Percentiles rank a stretch among this genome's conserved stretches.
phyloP scores from a whole-genome alignment of 257 asterid species.

The Nicotiana benthamiana region DNA sequence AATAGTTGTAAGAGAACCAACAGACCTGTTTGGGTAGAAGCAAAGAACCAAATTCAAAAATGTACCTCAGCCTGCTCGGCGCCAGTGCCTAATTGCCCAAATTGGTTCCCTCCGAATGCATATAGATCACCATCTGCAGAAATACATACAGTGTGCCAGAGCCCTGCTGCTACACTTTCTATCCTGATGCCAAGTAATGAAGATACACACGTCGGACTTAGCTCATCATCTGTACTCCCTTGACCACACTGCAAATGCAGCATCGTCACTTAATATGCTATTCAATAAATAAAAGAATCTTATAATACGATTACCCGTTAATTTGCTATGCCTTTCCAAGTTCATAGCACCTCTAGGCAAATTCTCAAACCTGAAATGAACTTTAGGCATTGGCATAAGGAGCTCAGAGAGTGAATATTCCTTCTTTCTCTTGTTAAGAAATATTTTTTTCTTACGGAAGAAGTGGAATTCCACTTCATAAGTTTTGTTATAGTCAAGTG shows the following conservation, averaged over 20 bases:
- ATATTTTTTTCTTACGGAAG: background rate
- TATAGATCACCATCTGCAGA: conserved; percentile 96
- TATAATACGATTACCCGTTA: background rate
- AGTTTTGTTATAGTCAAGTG: background rate
- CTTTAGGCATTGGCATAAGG: background rate
- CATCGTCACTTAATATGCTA: background rate
- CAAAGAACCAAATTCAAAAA: background rate
- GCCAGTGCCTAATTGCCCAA: conserved; percentile 97
- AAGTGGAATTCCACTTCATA: background rate
- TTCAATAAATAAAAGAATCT: background rate
- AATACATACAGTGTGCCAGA: conserved; percentile 88
- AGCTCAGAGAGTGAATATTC: background rate
- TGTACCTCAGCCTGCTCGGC: conserved; percentile 89
- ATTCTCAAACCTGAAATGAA: background rate
- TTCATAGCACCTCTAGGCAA: background rate
- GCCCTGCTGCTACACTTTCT: conserved; percentile 88
- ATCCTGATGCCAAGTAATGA: conserved; percentile 88
- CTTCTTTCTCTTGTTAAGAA: background rate
- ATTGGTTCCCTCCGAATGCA: conserved; percentile 96
- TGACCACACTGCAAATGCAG: conserved; percentile 74
- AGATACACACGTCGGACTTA: conserved; percentile 82
- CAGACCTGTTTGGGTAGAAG: background rate
- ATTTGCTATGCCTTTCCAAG: background rate
- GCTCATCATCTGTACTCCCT: conserved; percentile 97
- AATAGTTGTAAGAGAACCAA: background rate